Evolutionary conservation across 2,329 filamentous ascomycete species (phyloP).

Genomic region (Tolypocladium inflatum): DNA sequence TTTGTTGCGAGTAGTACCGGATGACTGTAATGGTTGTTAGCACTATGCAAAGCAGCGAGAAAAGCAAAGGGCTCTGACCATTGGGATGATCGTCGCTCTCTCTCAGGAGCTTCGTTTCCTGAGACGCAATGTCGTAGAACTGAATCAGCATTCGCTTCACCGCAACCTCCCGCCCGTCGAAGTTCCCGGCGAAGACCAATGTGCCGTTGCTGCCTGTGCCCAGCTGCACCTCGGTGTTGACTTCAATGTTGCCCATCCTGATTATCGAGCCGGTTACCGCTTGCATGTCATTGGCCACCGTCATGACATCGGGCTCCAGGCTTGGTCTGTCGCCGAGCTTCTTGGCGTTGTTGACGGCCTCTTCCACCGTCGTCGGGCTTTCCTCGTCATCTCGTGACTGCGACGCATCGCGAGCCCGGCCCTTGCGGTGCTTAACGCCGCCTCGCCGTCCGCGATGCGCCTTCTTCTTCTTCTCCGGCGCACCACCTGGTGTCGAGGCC

Average conservation of each 20-base stretch:
- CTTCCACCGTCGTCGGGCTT: constrained; percentile 43
- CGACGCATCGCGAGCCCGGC: constrained; percentile 42
- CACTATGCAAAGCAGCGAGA: neutral
- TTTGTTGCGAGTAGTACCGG: constrained; percentile 88
- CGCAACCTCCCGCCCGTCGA: constrained; percentile 85
- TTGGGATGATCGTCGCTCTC: constrained; percentile 95
- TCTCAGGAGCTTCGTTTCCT: constrained; percentile 81
- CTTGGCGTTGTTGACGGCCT: constrained; percentile 49
- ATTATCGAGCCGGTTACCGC: constrained; percentile 51
- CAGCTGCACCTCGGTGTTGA: constrained; percentile 53
- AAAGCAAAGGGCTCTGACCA: constrained; percentile 30
- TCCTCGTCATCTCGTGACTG: constrained; percentile 38
- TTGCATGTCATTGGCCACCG: constrained; percentile 45
- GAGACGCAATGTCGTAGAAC: constrained; percentile 90
- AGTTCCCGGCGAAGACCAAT: constrained; percentile 87
- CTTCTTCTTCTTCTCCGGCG: constrained; percentile 53
- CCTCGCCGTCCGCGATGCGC: constrained; percentile 63
- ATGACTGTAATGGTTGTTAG: constrained; percentile 52
- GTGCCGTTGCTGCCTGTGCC: constrained; percentile 93
- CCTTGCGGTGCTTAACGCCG: constrained; percentile 57
- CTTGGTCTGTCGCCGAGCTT: constrained; percentile 43
- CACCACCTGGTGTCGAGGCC: constrained; percentile 1
- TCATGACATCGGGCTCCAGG: constrained; percentile 54
- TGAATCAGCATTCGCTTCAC: constrained; percentile 96
- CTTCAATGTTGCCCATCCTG: constrained; percentile 54